phyloP scores from a whole-genome alignment of 768 basidiomycete species.

The Tricholoma flavovirens region DNA sequence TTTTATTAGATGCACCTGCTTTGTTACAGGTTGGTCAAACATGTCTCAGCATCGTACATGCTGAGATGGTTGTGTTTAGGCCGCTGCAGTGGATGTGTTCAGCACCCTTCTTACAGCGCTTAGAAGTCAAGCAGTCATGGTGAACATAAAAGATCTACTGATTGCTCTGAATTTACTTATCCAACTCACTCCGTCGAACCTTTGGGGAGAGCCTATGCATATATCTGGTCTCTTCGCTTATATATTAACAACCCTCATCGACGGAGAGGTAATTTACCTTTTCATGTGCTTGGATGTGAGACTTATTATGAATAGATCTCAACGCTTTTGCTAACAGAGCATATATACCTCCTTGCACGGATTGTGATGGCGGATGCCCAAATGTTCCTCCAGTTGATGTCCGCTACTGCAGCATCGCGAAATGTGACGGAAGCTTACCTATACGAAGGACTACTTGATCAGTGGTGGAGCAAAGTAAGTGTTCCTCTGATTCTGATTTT shows the following conservation, averaged over 20 bases:
- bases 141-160: conserved; percentile 63
- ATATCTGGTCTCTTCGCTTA: conserved; percentile 65
- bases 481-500: not conserved
- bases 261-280: conserved; percentile 54
- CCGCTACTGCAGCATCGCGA: conserved; percentile 47
- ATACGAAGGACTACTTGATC: conserved; percentile 64
- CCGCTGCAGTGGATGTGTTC: conserved; percentile 51
- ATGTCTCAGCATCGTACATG: not conserved
- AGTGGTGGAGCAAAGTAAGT: conserved; percentile 77
- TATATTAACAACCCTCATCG: conserved; percentile 52
- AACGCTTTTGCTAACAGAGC: conserved; percentile 53
- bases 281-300: conserved; percentile 3
- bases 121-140: conserved; percentile 36
- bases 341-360: conserved; percentile 69
- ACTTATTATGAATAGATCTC: conserved; percentile 25
- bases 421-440: conserved; percentile 47
- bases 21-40: conserved; percentile 55
- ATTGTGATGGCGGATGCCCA: conserved; percentile 60
- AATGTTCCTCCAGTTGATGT: conserved; percentile 68
- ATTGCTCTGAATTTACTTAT: conserved; percentile 52
- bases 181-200: conserved; percentile 53
- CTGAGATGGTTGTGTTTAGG: conserved; percentile 29
- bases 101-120: conserved; percentile 48
- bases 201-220: conserved; percentile 76
- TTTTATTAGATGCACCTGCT: conserved; percentile 58